A percentile compares a stretch with the other conserved stretches of the same genome.
Conservation (phyloP, 768 basidiomycete species). For the Tylopilus rubrobrunneus region DNA sequence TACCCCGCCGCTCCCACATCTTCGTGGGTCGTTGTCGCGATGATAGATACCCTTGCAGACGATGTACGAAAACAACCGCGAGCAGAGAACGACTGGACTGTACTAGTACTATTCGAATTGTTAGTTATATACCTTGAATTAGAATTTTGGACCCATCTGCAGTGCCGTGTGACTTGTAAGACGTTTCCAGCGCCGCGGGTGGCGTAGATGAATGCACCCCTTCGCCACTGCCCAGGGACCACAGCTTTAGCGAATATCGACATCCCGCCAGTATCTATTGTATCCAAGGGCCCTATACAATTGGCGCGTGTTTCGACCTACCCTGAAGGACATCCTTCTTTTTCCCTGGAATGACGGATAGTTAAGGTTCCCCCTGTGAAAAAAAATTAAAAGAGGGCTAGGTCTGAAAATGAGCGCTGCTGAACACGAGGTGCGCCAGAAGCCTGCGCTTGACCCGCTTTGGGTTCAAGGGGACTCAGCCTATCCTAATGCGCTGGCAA, state of each 20-base stretch:
- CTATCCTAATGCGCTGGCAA: not conserved
- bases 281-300: slow-evolving; percentile 10
- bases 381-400: not conserved
- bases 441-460: slow-evolving; percentile 13
- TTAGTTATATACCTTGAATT: slow-evolving; percentile 35
- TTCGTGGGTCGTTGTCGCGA: slow-evolving; percentile 27
- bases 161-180: not conserved
- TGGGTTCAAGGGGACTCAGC: slow-evolving; percentile 20
- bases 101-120: slow-evolving; percentile 31
- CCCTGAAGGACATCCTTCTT: slow-evolving; percentile 7
- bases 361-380: slow-evolving; percentile 22
- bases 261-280: slow-evolving; percentile 6
- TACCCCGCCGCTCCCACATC: slow-evolving; percentile 12
- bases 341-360: slow-evolving; percentile 14
- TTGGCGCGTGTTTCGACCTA: slow-evolving; percentile 10
- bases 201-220: slow-evolving; percentile 12
- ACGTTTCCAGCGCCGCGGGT: slow-evolving; percentile 2
- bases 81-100: slow-evolving; percentile 30
- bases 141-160: slow-evolving; percentile 28
- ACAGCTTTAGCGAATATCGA: slow-evolving; percentile 14
- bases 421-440: slow-evolving; percentile 30
- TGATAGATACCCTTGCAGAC: slow-evolving; percentile 31
- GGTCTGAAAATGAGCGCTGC: slow-evolving; percentile 1
- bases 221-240: slow-evolving; percentile 24
- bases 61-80: slow-evolving; percentile 26